Evolutionary conservation across 2,329 filamentous ascomycete genomes (phyloP), one percentile per base, ranked within the genome.

Genomic region (Neopestalotiopsis clavispora): DNA sequence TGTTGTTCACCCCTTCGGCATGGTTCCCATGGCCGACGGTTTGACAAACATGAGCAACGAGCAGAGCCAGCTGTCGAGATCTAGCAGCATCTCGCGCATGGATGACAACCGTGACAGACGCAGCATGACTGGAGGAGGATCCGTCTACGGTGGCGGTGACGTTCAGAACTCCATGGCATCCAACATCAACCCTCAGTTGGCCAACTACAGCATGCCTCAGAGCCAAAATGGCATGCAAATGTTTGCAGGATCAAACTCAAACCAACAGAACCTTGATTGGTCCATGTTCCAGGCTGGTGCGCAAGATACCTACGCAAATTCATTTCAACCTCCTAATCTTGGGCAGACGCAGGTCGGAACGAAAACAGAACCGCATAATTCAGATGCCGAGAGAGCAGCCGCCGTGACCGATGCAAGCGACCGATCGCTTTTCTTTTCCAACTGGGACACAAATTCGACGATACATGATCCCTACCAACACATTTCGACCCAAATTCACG

Each of bases 241-340:
- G 84, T 89, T 89, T 80, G 85, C 84, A 77, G 84, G 84, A 78
- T 87, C 87, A 74, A 87, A 86, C 81, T 82, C 86, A 81, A 86
- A 86, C 80, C 88, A 90, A 82, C 85, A 87, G 82, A 82, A 86
- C 84, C 84, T 92, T 84, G 91, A 94, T 83, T 94, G 92, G 92
- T 87, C 91, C 79, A 92, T 94, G 89, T 93, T 93, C 84, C 77
- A 72, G 74, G 91, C 90, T 84, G 90, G 90, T 87, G 86, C 88
- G 83, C 88, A 91, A 81, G 84, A 89, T 82, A 84, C 86, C 81
- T 90, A 89, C 82, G 87, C 88, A 84, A 87, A 85, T 82, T 84
- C 84, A 79, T 85, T 86, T 78, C 90, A 88, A 82, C 83, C 85
- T 80, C 83, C 90, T 86, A 91, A 91, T 85, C 84, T 87, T 86